Evolutionary conservation across 2,329 filamentous ascomycete genomes (phyloP).

Genomic region (Clarireedia homoeocarpa): DNA sequence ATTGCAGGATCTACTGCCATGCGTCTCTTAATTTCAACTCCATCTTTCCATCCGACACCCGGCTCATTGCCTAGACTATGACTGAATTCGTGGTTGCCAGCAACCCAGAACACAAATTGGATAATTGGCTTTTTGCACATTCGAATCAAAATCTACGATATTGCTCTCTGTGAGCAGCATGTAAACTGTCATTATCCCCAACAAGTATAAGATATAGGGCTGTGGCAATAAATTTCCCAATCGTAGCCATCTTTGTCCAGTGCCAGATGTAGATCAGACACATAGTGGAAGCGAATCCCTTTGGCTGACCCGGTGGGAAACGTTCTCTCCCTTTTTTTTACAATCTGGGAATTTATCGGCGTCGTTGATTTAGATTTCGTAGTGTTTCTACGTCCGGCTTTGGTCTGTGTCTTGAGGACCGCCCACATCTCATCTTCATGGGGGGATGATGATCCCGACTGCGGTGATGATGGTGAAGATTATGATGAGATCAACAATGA

Average conservation of each 20-base stretch:
- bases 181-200: background rate
- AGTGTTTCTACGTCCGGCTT: too few species aligned
- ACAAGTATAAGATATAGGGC: background rate
- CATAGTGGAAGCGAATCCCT: conserved; percentile 1
- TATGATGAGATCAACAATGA: too few species aligned
- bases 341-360: too few species aligned
- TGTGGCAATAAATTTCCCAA: background rate
- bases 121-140: conserved; percentile 1
- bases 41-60: too few species aligned
- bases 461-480: too few species aligned
- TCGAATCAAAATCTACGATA: background rate
- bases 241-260: background rate
- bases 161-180: background rate
- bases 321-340: too few species aligned
- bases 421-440: too few species aligned
- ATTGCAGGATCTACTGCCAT: background rate
- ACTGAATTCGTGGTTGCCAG: background rate
- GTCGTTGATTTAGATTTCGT: too few species aligned
- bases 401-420: too few species aligned
- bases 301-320: too few species aligned
- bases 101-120: background rate
- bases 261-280: conserved; percentile 3
- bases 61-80: too few species aligned
- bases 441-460: too few species aligned
- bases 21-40: background rate